Percentiles rank a stretch among this genome's conserved stretches.
Conservation (phyloP, 2,329 filamentous ascomycete genomes). For the Escovopsis weberi region DNA sequence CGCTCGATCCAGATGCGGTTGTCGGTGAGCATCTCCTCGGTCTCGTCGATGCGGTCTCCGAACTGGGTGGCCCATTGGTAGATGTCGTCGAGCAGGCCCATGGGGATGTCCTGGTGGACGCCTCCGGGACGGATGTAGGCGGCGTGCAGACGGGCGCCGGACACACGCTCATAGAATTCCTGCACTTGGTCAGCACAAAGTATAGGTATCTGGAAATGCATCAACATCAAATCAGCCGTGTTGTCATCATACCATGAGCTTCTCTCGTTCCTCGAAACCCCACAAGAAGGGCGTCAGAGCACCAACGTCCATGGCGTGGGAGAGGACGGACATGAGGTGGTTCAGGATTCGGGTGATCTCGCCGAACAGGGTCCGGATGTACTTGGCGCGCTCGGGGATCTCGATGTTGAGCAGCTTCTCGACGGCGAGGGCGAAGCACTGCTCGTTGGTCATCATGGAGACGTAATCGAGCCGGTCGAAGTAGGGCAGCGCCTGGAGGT, state of each 20-base stretch:
- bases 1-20: conserved; percentile 98
- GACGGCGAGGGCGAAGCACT: conserved; percentile 87
- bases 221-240: not conserved
- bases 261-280: conserved; percentile 99
- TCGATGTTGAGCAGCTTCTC: conserved; percentile 98
- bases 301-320: conserved; percentile 98
- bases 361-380: conserved; percentile 87
- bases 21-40: conserved; percentile 94
- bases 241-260: conserved; percentile 70
- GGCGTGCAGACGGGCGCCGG: conserved; percentile 89
- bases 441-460: conserved; percentile 99
- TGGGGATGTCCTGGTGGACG: conserved; percentile 86
- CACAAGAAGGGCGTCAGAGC: conserved; percentile 96
- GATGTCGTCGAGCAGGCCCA: conserved; percentile 93
- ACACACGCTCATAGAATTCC: conserved; percentile 99
- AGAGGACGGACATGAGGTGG: conserved; percentile 94
- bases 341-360: conserved; percentile 91
- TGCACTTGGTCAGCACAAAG: conserved; percentile 20
- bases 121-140: conserved; percentile 94
- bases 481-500: conserved; percentile 94
- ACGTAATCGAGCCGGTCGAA: conserved; percentile 98
- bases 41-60: conserved; percentile 95
- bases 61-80: conserved; percentile 99
- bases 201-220: no score
- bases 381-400: conserved; percentile 90